These are phyloP conservation scores for Ceratocystis cacaofunesta DNA, from an alignment of 2,329 filamentous ascomycete species.

Conservation along the genomic window DNA sequence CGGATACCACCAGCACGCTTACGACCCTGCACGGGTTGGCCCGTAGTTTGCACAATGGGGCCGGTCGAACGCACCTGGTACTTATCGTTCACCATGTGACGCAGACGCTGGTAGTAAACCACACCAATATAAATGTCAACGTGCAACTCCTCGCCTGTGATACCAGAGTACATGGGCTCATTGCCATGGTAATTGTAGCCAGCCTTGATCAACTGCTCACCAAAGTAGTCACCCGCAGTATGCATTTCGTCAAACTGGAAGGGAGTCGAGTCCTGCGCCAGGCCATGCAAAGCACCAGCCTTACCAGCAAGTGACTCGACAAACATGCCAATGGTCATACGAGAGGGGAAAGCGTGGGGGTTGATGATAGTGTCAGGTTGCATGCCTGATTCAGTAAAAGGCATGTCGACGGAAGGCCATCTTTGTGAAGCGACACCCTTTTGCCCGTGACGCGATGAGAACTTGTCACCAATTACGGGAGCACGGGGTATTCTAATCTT, in stretches of 20 bases:
- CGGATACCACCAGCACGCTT: conserved; percentile 96
- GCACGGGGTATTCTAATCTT: conserved; percentile 84
- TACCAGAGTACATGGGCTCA: conserved; percentile 95
- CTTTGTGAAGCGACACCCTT: conserved; percentile 96
- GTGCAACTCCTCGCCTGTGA: conserved; percentile 84
- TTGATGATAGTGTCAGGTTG: conserved; percentile 98
- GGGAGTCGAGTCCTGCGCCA: conserved; percentile 91
- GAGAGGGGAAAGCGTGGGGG: conserved; percentile 95
- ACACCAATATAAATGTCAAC: conserved; percentile 95
- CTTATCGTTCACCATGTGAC: conserved; percentile 99
- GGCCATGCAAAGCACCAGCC: conserved; percentile 78
- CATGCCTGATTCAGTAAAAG: conserved; percentile 90
- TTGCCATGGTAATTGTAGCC: conserved; percentile 98
- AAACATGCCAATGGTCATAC: conserved; percentile 99
- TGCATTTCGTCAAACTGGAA: conserved; percentile 90
- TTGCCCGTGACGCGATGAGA: conserved; percentile 94
- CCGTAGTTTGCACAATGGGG: conserved; percentile 75
- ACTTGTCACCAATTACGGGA: conserved; percentile 94
- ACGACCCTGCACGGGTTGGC: conserved; percentile 92
- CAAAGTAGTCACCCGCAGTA: conserved; percentile 87
- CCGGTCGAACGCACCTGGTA: conserved; percentile 96
- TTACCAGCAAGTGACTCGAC: conserved; percentile 94
- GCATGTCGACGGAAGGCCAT: conserved; percentile 88
- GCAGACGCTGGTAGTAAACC: conserved; percentile 93
- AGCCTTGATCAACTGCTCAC: conserved; percentile 84